Percentiles rank a stretch among this genome's conserved stretches.
Evolutionary conservation across 805 yeast species (phyloP).

Genomic region (Metschnikowia continentalis): DNA sequence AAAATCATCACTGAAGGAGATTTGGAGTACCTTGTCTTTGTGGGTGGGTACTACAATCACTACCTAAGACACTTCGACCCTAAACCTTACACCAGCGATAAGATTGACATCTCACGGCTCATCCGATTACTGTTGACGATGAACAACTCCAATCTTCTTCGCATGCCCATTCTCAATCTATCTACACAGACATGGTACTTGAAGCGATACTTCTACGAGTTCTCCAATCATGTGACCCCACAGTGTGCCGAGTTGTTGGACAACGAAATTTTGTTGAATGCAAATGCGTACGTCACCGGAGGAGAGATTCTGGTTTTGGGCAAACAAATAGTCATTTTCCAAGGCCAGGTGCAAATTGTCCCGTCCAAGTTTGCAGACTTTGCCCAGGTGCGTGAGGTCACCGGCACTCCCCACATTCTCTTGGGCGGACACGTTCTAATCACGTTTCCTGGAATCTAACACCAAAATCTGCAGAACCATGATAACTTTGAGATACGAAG

Average conservation of each 20-base stretch:
- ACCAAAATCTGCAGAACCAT: too few species aligned
- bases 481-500: too few species aligned
- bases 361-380: conserved; percentile 30
- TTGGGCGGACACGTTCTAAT: conserved; percentile 36
- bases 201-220: conserved; percentile 30
- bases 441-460: conserved; percentile 33
- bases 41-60: conserved; percentile 40
- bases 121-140: conserved; percentile 27
- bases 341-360: conserved; percentile 31
- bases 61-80: conserved; percentile 31
- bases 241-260: conserved; percentile 22
- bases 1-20: conserved; percentile 30
- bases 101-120: conserved; percentile 33
- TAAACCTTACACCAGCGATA: conserved; percentile 27
- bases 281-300: conserved; percentile 28
- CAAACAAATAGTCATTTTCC: conserved; percentile 33
- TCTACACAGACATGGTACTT: conserved; percentile 41
- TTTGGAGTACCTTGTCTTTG: conserved; percentile 31
- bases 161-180: conserved; percentile 35
- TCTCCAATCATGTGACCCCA: conserved; percentile 18
- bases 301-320: conserved; percentile 32
- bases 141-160: conserved; percentile 25
- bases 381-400: conserved; percentile 16
- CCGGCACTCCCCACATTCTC: conserved; percentile 22
- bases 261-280: conserved; percentile 20